Percentiles rank a stretch among this genome's conserved stretches.
Evolutionary conservation across 2,329 filamentous ascomycete species (phyloP).

Genomic region (Aureobasidium pullulans): DNA sequence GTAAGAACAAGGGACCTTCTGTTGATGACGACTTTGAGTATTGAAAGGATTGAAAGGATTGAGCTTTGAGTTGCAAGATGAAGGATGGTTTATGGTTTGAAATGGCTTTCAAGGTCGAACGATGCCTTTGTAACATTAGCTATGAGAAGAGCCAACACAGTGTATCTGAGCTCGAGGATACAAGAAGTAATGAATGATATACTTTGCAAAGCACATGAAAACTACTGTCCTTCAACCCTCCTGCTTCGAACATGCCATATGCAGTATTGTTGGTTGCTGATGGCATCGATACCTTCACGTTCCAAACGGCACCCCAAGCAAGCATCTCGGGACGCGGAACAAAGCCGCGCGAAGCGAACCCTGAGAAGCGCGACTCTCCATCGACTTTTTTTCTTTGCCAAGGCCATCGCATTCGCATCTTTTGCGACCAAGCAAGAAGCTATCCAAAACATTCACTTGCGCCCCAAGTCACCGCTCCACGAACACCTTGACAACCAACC

Average conservation of each 20-base stretch:
- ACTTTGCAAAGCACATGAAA: too few species aligned
- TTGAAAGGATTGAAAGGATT: conserved; percentile 33
- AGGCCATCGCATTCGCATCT: neutral
- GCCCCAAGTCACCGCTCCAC: neutral
- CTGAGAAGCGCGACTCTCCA: neutral
- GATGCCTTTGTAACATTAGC: too few species aligned
- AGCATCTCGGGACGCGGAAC: neutral
- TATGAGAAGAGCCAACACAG: too few species aligned
- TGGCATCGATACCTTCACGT: neutral
- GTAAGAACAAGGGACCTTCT: conserved; percentile 74
- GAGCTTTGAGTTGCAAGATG: too few species aligned
- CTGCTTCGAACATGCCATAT: too few species aligned
- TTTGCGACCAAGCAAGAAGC: neutral
- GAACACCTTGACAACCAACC: neutral
- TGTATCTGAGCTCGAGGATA: too few species aligned
- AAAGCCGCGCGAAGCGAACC: conserved; percentile 3
- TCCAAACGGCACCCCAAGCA: neutral
- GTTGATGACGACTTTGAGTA: conserved; percentile 99
- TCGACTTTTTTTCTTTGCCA: conserved; percentile 7
- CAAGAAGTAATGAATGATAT: too few species aligned
- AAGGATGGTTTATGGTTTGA: too few species aligned
- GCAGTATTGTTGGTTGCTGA: neutral
- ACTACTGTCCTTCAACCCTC: too few species aligned
- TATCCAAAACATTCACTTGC: neutral
- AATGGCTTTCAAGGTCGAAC: too few species aligned